phyloP scores from a whole-genome alignment of 2,329 filamentous ascomycete genomes.

The Macrophomina pseudophaseolina region DNA sequence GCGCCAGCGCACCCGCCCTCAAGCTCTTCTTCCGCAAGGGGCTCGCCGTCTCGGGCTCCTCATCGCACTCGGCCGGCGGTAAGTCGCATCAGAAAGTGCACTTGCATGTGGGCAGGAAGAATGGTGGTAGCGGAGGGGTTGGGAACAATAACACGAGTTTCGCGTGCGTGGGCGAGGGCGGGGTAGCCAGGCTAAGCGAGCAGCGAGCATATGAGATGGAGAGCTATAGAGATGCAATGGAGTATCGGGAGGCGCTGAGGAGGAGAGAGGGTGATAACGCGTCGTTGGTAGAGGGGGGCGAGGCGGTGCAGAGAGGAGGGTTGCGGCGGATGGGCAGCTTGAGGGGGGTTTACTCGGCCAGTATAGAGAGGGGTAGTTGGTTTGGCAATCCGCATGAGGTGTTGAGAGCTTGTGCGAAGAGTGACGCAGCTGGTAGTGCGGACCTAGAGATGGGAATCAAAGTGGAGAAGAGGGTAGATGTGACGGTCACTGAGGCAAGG shows the following conservation, averaged over 20 bases:
- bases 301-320: neutral
- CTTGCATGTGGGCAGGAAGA: neutral
- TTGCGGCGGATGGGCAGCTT: neutral
- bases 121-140: neutral
- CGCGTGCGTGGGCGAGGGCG: neutral
- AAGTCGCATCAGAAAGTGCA: neutral
- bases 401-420: neutral
- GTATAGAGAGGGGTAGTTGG: neutral
- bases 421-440: neutral
- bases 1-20: conserved; percentile 49
- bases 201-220: neutral
- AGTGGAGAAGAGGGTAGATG: conserved; percentile 14
- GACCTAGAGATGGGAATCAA: conserved; percentile 13
- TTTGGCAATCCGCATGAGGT: neutral
- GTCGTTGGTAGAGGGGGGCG: neutral
- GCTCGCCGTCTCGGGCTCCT: neutral
- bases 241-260: neutral
- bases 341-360: neutral
- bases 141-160: neutral
- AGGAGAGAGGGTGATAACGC: neutral
- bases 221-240: neutral
- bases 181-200: neutral
- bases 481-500: conserved; percentile 5
- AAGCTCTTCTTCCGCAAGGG: conserved; percentile 47
- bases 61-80: neutral